phyloP scores from a whole-genome alignment of 140 eudicot genomes.

The Erigeron philadelphicus region DNA sequence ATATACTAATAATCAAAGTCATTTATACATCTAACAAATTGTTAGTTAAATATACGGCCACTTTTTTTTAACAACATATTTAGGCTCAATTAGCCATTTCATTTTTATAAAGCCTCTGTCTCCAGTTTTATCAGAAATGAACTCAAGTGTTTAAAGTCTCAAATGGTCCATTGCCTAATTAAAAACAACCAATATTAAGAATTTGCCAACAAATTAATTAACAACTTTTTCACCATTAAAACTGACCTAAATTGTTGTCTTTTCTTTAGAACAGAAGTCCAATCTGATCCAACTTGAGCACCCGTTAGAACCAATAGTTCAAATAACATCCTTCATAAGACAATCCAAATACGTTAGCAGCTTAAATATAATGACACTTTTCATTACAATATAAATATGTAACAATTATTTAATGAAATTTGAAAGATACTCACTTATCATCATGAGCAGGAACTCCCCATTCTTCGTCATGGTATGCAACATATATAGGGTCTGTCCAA shows the following conservation, averaged over 20 bases:
- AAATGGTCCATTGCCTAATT: too few species aligned
- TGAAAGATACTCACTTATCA: slow-evolving; percentile 49
- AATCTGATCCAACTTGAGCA: slow-evolving; percentile 97
- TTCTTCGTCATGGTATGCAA: slow-evolving; percentile 89
- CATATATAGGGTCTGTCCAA: slow-evolving; percentile 64
- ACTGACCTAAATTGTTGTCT: slow-evolving; percentile 56
- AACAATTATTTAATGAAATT: slow-evolving; percentile 5
- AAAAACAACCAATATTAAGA: too few species aligned
- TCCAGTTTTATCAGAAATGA: too few species aligned
- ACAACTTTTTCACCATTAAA: too few species aligned
- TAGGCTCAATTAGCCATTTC: too few species aligned
- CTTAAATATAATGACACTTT: neutral
- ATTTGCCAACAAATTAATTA: too few species aligned
- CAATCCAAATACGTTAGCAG: slow-evolving; percentile 1
- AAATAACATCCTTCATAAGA: slow-evolving; percentile 51
- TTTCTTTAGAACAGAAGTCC: slow-evolving; percentile 81
- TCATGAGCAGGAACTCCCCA: slow-evolving; percentile 96
- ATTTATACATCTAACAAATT: too few species aligned
- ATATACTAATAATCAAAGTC: too few species aligned
- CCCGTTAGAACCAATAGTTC: slow-evolving; percentile 70
- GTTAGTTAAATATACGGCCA: too few species aligned
- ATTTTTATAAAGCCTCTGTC: too few species aligned
- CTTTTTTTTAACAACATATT: too few species aligned
- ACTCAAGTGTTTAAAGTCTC: too few species aligned
- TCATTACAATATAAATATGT: neutral